Evolutionary conservation across 345 rosid species (phyloP).

Genomic region (Isatis tinctoria): DNA sequence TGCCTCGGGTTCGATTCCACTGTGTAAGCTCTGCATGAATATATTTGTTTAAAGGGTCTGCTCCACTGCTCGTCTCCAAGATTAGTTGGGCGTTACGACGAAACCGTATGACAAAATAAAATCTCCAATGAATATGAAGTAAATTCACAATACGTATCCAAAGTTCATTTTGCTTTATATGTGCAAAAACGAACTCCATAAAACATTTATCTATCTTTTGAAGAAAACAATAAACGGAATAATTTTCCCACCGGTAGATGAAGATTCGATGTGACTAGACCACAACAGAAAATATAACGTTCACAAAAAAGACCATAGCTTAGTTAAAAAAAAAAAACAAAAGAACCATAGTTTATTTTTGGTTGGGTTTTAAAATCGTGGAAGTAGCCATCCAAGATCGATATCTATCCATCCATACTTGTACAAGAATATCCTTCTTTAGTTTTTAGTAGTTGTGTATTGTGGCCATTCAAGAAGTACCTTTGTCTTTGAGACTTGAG

Average conservation of each 20-base stretch:
- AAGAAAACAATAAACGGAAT: neutral
- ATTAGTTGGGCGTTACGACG: too few relatives aligned
- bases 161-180: neutral
- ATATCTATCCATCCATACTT: constrained; percentile 10
- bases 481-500: constrained; percentile 19
- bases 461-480: constrained; percentile 13
- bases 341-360: neutral
- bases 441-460: neutral
- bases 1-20: neutral
- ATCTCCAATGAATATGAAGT: neutral
- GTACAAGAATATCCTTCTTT: constrained; percentile 2
- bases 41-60: too few relatives aligned
- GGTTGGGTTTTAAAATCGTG: constrained; percentile 2
- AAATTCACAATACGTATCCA: neutral
- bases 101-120: too few relatives aligned
- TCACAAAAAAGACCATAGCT: too few relatives aligned
- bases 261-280: constrained; percentile 15
- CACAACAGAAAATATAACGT: constrained; percentile 7
- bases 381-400: neutral
- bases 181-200: neutral
- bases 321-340: too few relatives aligned
- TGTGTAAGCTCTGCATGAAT: neutral
- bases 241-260: neutral
- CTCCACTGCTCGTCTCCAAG: too few relatives aligned
- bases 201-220: neutral